Conservation (phyloP, 2,329 filamentous ascomycete genomes). For the Alternaria viburni region DNA sequence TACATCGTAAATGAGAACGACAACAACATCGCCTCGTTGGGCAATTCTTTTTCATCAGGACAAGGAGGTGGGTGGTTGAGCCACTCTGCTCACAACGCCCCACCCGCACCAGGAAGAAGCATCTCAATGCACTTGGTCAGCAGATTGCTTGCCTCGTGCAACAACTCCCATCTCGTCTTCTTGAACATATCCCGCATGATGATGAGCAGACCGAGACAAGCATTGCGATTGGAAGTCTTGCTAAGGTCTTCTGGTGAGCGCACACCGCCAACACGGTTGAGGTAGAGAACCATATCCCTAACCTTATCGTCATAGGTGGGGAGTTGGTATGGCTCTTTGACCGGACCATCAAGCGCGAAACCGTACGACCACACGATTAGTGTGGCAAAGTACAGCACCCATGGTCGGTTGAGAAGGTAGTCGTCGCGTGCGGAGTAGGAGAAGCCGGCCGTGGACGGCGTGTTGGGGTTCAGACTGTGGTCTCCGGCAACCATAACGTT, state of each 20-base stretch:
- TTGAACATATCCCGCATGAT: constrained; percentile 82
- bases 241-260: constrained; percentile 78
- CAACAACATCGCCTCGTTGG: not conserved
- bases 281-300: constrained; percentile 78
- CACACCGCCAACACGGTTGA: constrained; percentile 74
- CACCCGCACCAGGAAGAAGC: constrained; percentile 47
- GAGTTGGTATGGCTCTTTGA: constrained; percentile 61
- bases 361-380: constrained; percentile 96
- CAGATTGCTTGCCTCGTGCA: constrained; percentile 84
- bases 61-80: not conserved
- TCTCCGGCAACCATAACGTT: constrained; percentile 75
- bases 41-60: not conserved
- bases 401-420: constrained; percentile 86
- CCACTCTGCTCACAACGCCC: constrained; percentile 3
- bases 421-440: constrained; percentile 85
- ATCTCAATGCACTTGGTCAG: constrained; percentile 80
- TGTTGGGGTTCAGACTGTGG: constrained; percentile 45
- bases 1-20: constrained; percentile 14
- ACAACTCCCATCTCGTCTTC: constrained; percentile 86
- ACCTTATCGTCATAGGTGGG: constrained; percentile 69
- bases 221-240: constrained; percentile 76
- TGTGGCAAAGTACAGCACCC: constrained; percentile 92
- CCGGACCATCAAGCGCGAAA: constrained; percentile 84
- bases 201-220: constrained; percentile 80
- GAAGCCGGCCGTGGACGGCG: constrained; percentile 42